Percentiles rank a stretch among this genome's conserved stretches.
Evolutionary conservation across 2,329 filamentous ascomycete species (phyloP).

Genomic region (Emydomyces testavorans): DNA sequence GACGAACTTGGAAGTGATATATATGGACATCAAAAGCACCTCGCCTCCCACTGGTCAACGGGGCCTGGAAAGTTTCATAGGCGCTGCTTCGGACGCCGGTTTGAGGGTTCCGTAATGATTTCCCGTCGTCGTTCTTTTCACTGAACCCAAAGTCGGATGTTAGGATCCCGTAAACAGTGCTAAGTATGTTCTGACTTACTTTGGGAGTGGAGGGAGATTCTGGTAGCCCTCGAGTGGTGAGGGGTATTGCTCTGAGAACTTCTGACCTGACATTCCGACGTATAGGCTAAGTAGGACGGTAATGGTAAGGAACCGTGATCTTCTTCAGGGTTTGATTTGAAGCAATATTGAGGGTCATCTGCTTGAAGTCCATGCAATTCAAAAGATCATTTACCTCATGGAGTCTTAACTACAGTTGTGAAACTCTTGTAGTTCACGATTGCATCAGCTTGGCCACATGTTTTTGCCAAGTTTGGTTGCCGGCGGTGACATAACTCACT

Average conservation of each 20-base stretch:
- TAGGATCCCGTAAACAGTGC: too few relatives aligned
- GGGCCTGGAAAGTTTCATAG: conserved; percentile 58
- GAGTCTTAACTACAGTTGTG: too few relatives aligned
- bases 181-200: conserved; percentile 23
- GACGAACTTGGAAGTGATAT: conserved; percentile 55
- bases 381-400: too few relatives aligned
- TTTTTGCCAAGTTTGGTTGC: not conserved
- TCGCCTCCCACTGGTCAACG: conserved; percentile 52
- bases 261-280: conserved; percentile 39
- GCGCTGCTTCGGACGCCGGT: conserved; percentile 49
- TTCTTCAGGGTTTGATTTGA: not conserved
- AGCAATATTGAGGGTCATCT: not conserved
- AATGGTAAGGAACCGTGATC: not conserved
- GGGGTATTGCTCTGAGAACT: conserved; percentile 43
- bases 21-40: conserved; percentile 82
- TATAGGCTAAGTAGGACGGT: not conserved
- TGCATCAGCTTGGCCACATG: not conserved
- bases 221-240: conserved; percentile 45
- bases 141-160: conserved; percentile 23
- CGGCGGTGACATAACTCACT: too few relatives aligned
- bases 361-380: too few relatives aligned
- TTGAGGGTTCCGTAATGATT: conserved; percentile 59
- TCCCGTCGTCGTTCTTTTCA: conserved; percentile 59
- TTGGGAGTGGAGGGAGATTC: conserved; percentile 37
- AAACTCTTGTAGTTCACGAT: not conserved